phyloP scores from a whole-genome alignment of 2,329 filamentous ascomycete genomes.

The Fusarium fujikuroi region DNA sequence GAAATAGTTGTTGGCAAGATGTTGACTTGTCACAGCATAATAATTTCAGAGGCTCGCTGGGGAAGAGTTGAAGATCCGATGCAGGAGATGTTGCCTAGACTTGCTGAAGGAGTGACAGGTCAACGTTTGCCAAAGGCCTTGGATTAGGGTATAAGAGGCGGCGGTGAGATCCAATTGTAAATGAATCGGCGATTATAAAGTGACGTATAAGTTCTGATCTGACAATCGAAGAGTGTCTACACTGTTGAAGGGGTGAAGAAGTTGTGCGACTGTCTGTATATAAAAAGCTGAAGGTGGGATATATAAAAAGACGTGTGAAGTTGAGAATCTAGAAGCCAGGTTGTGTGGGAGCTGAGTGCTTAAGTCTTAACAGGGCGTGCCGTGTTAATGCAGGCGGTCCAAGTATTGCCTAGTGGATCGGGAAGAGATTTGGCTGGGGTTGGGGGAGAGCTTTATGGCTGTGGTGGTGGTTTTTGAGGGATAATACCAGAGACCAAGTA shows the following conservation, averaged over 20 bases:
- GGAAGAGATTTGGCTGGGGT: constrained; percentile 29
- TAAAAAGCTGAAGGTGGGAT: constrained; percentile 11
- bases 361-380: constrained; percentile 27
- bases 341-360: constrained; percentile 29
- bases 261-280: constrained; percentile 3
- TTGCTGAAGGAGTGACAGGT: not conserved
- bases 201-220: not conserved
- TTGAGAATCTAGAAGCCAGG: constrained; percentile 9
- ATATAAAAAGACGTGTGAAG: constrained; percentile 19
- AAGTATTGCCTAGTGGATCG: constrained; percentile 36
- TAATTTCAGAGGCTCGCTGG: constrained; percentile 1
- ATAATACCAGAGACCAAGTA: constrained; percentile 10
- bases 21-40: constrained; percentile 29
- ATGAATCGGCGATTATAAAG: constrained; percentile 3
- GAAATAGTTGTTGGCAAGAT: constrained; percentile 3
- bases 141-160: constrained; percentile 25
- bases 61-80: constrained; percentile 4
- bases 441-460: constrained; percentile 18
- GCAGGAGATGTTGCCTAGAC: not conserved
- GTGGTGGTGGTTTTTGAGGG: constrained; percentile 10
- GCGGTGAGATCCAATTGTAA: constrained; percentile 3
- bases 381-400: constrained; percentile 30
- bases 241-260: not conserved
- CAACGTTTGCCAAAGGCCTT: constrained; percentile 1
- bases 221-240: constrained; percentile 2